Evolutionary conservation across 2,329 filamentous ascomycete species (phyloP).

Genomic region (Fusarium cicatricum): DNA sequence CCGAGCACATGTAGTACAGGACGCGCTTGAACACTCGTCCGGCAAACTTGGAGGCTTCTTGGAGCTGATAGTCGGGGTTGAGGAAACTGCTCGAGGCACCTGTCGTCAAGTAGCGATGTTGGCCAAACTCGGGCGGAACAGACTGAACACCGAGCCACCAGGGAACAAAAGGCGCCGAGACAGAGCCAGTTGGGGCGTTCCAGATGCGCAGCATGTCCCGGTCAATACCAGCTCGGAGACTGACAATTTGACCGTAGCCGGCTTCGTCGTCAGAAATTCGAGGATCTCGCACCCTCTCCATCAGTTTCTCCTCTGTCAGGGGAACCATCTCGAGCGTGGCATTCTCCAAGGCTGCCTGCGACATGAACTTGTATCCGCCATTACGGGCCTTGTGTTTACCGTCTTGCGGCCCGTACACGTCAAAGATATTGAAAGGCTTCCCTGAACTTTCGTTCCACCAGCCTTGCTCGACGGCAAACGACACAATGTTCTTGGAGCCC

Average conservation of each 20-base stretch:
- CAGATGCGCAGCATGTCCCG: constrained; percentile 32
- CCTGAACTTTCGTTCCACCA: constrained; percentile 35
- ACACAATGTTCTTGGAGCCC: constrained; percentile 34
- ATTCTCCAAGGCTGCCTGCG: constrained; percentile 32
- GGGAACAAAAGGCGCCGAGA: constrained; percentile 33
- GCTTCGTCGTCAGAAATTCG: constrained; percentile 38
- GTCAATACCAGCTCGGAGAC: constrained; percentile 22
- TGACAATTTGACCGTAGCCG: constrained; percentile 35
- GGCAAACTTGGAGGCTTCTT: constrained; percentile 35
- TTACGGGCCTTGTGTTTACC: constrained; percentile 34
- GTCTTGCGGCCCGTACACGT: constrained; percentile 33
- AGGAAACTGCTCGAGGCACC: constrained; percentile 37
- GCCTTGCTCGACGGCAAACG: constrained; percentile 33
- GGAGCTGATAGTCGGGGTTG: constrained; percentile 36
- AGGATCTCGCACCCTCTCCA: constrained; percentile 32
- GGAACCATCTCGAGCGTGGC: constrained; percentile 33
- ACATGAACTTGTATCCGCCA: constrained; percentile 40
- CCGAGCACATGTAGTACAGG: constrained; percentile 37
- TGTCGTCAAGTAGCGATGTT: constrained; percentile 35
- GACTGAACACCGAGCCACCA: constrained; percentile 37
- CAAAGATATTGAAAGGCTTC: constrained; percentile 36
- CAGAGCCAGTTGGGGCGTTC: constrained; percentile 31
- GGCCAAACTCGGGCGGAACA: constrained; percentile 29
- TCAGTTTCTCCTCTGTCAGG: constrained; percentile 33
- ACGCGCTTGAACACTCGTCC: constrained; percentile 35